These are phyloP conservation scores for Candida patagonica DNA, from an alignment of 805 yeast species.

Conservation along the genomic window DNA sequence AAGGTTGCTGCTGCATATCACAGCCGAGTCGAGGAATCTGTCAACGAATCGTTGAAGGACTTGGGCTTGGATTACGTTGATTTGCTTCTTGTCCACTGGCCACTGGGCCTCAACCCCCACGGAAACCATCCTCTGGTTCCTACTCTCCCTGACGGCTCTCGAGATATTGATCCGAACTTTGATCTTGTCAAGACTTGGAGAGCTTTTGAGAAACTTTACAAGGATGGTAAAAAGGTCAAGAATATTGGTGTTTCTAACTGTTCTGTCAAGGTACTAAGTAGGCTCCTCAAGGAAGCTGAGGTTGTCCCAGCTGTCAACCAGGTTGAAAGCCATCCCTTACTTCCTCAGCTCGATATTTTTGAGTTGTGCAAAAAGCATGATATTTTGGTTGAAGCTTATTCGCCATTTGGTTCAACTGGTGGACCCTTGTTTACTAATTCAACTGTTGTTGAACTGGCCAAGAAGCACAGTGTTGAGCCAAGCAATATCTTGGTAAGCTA, in stretches of 20 bases:
- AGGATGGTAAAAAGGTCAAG: slow-evolving; percentile 38
- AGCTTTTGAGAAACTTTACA: slow-evolving; percentile 49
- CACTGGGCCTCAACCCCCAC: slow-evolving; percentile 43
- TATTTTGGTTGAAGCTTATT: slow-evolving; percentile 61
- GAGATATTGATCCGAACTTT: slow-evolving; percentile 27
- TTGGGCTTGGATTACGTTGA: slow-evolving; percentile 71
- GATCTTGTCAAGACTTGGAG: slow-evolving; percentile 49
- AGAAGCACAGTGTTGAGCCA: slow-evolving; percentile 38
- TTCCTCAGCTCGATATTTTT: slow-evolving; percentile 54
- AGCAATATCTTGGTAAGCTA: slow-evolving; percentile 26
- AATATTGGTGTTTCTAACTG: slow-evolving; percentile 76
- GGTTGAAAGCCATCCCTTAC: slow-evolving; percentile 65
- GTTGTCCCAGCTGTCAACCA: slow-evolving; percentile 64
- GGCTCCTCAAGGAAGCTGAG: slow-evolving; percentile 40
- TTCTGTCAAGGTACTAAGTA: slow-evolving; percentile 42
- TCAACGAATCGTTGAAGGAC: slow-evolving; percentile 50
- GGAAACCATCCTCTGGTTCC: slow-evolving; percentile 34
- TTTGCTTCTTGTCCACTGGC: slow-evolving; percentile 78
- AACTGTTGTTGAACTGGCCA: slow-evolving; percentile 45
- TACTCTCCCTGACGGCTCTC: slow-evolving; percentile 29
- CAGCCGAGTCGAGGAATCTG: slow-evolving; percentile 38
- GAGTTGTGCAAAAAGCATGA: slow-evolving; percentile 43
- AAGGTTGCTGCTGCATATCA: slow-evolving; percentile 40
- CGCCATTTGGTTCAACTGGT: slow-evolving; percentile 37
- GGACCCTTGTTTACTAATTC: slow-evolving; percentile 34